Evolutionary conservation across 129 eudicot species (phyloP), one percentile per base, ranked within the genome.

Genomic region (Scalesia atractyloides): DNA sequence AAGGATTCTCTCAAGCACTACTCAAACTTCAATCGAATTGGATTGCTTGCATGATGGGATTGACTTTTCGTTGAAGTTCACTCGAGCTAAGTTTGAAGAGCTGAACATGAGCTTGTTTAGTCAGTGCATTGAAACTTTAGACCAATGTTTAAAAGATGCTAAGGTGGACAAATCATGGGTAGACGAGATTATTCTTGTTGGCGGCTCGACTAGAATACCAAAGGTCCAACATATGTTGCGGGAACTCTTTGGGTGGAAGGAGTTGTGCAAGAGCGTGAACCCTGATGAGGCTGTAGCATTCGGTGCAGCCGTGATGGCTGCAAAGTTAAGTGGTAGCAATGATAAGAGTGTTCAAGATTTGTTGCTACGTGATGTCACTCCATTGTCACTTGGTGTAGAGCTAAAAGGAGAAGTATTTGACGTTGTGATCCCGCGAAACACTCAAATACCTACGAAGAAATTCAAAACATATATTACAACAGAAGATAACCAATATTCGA

Each of bases 171-270:
- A 51, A 50, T 50, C 64, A 1, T 33, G 62, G 30, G 69, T 76
- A 19, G 48, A 76, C 5, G 69, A 76, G 68, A 68, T 76, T 2
- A 49, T 68, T 17, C 62, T 76, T 7, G 70, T 68, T 16, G 75
- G 75, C 68, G 81, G 75, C n/a, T 76, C 81, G 1, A 76, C 75
- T 11, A 76, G 75, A 12, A 68, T 76, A 44, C 81, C 81, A 0
- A 76, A 76, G 60, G 61, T 76, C 49, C 81, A 56, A 11, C 18
- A 19, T 62, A 74, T 64, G 78, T 74, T 74, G 52, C 53, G 48
- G 43, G 64, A 49, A 4, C 26, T 49, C 43, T 63, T 73, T 63
- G 71, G 18, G 4, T n/a, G 64, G 51, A 73, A 73, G 71, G 51
- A 73, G 41, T 0, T 73, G 9, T 63, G 64, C 41, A 73, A 63